phyloP scores from a whole-genome alignment of 2,329 filamentous ascomycete species.

The Lachnellula hyalina region DNA sequence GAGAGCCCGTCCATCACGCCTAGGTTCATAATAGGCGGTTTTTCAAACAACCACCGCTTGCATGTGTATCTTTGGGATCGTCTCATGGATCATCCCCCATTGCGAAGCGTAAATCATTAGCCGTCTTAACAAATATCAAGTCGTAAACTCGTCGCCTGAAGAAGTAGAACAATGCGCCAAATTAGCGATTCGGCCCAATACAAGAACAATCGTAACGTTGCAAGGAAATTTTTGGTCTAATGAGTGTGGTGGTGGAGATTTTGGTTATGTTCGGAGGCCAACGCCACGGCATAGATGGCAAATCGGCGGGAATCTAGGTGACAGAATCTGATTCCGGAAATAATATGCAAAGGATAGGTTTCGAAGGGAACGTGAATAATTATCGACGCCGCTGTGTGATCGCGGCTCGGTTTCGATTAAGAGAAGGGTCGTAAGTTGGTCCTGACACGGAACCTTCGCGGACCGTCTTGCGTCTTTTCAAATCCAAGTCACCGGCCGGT shows the following conservation, averaged over 20 bases:
- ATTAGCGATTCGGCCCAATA: slow-evolving; percentile 35
- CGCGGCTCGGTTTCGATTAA: slow-evolving; percentile 43
- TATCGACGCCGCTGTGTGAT: slow-evolving; percentile 36
- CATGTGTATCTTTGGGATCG: slow-evolving; percentile 29
- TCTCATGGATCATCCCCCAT: slow-evolving; percentile 29
- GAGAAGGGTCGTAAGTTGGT: slow-evolving; percentile 42
- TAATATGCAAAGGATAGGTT: slow-evolving; percentile 25
- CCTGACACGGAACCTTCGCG: slow-evolving; percentile 54
- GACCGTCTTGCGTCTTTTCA: slow-evolving; percentile 77
- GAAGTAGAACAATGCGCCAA: slow-evolving; percentile 33
- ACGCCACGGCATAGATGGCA: slow-evolving; percentile 17
- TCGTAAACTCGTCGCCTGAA: slow-evolving; percentile 37
- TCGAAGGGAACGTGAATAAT: background rate
- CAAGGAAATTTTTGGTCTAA: slow-evolving; percentile 26
- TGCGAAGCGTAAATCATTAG: slow-evolving; percentile 43
- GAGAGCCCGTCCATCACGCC: slow-evolving; percentile 27
- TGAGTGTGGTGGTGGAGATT: slow-evolving; percentile 27
- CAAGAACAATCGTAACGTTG: slow-evolving; percentile 32
- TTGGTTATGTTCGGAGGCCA: slow-evolving; percentile 27
- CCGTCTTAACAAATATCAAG: slow-evolving; percentile 34
- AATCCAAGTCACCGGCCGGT: slow-evolving; percentile 50
- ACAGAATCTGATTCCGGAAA: slow-evolving; percentile 11
- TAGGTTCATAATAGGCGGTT: slow-evolving; percentile 30
- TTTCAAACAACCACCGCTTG: slow-evolving; percentile 16
- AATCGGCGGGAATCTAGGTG: slow-evolving; percentile 10